Evolutionary conservation across 306 rosid genomes (phyloP).

Genomic region (Arachis hypogaea): DNA sequence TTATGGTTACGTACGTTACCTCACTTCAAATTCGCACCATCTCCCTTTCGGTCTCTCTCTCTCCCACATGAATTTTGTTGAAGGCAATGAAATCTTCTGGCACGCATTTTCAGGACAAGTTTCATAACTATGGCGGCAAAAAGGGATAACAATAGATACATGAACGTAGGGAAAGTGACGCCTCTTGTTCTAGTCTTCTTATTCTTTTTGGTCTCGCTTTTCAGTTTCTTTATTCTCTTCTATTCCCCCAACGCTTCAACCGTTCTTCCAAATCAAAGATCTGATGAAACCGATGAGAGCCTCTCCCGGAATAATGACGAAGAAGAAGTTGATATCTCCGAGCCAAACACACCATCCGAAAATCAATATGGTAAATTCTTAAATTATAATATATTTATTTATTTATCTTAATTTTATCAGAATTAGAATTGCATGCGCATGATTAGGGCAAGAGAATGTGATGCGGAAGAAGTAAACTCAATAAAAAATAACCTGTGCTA

Average conservation of each 20-base stretch:
- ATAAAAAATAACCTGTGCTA: no score
- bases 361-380: conserved; percentile 46
- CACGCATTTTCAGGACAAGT: conserved; percentile 39
- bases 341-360: conserved; percentile 9
- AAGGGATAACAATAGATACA: conserved; percentile 44
- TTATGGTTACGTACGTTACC: conserved; percentile 10
- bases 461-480: neutral
- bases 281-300: conserved; percentile 20
- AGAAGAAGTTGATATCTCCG: neutral
- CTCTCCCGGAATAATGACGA: neutral
- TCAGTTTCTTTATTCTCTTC: conserved; percentile 51
- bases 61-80: conserved; percentile 21
- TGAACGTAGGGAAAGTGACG: conserved; percentile 31
- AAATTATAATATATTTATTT: neutral
- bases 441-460: neutral
- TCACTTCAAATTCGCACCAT: no score
- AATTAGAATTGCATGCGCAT: neutral
- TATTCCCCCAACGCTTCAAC: conserved; percentile 52
- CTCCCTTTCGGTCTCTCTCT: neutral
- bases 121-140: conserved; percentile 32
- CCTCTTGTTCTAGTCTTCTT: conserved; percentile 56
- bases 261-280: conserved; percentile 37
- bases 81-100: conserved; percentile 50
- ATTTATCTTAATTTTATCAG: no score
- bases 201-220: conserved; percentile 49